Evolutionary conservation across 768 basidiomycete species (phyloP).

Genomic region (Agrocybe pediades): DNA sequence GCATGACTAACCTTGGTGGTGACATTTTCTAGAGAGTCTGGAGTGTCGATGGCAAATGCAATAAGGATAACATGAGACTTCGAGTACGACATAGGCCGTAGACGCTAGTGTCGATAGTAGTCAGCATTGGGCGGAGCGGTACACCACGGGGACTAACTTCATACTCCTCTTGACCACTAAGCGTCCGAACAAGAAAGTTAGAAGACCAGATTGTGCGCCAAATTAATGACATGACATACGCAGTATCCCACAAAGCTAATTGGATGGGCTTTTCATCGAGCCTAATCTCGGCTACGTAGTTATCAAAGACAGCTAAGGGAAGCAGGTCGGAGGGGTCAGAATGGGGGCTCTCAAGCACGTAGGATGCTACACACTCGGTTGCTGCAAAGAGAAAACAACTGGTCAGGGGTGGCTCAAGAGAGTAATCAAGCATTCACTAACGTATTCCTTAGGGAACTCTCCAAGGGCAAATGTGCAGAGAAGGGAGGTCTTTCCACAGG

Average conservation of each 20-base stretch:
- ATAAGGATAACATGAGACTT: conserved; percentile 99
- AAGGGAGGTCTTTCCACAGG: conserved; percentile 94
- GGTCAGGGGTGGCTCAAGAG: conserved; percentile 12
- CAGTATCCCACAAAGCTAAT: conserved; percentile 98
- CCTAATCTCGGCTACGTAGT: conserved; percentile 98
- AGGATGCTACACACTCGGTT: conserved; percentile 49
- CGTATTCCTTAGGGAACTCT: conserved; percentile 96
- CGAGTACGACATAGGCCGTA: conserved; percentile 96
- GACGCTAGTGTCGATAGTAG: conserved; percentile 51
- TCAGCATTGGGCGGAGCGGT: conserved; percentile 5
- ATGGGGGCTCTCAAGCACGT: conserved; percentile 13
- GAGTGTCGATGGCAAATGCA: conserved; percentile 94
- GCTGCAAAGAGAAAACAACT: conserved; percentile 33
- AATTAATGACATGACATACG: conserved; percentile 58
- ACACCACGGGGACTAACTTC: conserved; percentile 55
- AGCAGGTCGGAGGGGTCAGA: no score
- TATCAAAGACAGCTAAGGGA: conserved; percentile 99
- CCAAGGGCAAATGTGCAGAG: conserved; percentile 91
- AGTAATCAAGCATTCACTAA: conserved; percentile 41
- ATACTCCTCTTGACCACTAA: conserved; percentile 97
- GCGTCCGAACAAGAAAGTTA: conserved; percentile 15
- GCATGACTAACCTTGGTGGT: conserved; percentile 70
- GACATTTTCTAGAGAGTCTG: conserved; percentile 96
- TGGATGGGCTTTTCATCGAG: conserved; percentile 98
- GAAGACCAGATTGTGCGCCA: conserved; percentile 11